These are phyloP conservation scores for Aureobasidium sp. DNA, from an alignment of 2,329 filamentous ascomycete genomes.

Conservation along the genomic window DNA sequence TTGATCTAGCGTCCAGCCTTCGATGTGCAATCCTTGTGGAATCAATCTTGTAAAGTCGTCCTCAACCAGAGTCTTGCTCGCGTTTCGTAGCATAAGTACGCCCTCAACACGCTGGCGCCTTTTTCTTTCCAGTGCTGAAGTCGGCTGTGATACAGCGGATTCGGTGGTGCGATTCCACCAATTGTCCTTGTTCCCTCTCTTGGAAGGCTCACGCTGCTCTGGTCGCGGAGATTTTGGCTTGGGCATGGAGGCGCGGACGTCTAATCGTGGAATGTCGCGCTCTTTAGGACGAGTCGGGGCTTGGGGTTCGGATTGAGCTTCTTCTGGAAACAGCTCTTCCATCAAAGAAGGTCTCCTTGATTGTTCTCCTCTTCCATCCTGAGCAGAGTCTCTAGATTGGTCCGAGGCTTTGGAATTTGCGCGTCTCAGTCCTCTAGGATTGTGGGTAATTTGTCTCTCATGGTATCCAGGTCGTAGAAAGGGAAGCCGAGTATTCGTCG, in stretches of 20 bases:
- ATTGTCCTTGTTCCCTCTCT: background rate
- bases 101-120: slow-evolving; percentile 21
- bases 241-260: background rate
- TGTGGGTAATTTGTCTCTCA: background rate
- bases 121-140: background rate
- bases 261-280: slow-evolving; percentile 30
- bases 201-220: background rate
- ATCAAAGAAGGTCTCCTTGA: slow-evolving; percentile 33
- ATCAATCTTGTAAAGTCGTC: slow-evolving; percentile 66
- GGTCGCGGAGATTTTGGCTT: background rate
- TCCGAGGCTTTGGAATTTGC: background rate
- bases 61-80: slow-evolving; percentile 54
- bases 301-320: slow-evolving; percentile 24
- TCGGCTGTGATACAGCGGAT: background rate
- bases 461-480: background rate
- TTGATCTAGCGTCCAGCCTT: slow-evolving; percentile 52
- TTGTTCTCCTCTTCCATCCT: background rate
- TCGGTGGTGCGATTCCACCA: background rate
- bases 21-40: slow-evolving; percentile 55
- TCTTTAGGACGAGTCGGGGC: slow-evolving; percentile 22
- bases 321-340: slow-evolving; percentile 51
- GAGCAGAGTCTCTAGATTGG: background rate
- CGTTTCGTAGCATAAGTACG: slow-evolving; percentile 52
- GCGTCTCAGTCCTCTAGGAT: background rate
- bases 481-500: background rate